Base-by-base conservation (phyloP, 148 eudicot genomes). In the Fallopia convolvulus region DNA sequence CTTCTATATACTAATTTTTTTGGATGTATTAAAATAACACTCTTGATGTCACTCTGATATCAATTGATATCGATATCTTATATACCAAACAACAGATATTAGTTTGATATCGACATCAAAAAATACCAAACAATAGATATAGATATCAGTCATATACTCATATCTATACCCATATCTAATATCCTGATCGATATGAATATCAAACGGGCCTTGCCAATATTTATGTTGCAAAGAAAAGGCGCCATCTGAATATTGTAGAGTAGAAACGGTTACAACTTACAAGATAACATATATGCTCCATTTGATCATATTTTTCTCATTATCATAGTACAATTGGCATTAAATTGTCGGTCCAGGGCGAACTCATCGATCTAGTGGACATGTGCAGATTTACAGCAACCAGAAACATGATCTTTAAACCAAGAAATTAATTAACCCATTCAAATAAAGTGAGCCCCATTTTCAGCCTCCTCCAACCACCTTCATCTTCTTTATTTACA, bases 321-420 rank as follows among this genome's bases (percentile, higher is more conserved):
- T 21, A 74, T 74, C 58, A 23, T 74, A 15, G 58, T 72, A 60
- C 33, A 56, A 56, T n/a, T 20, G 63, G 23, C 26, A 60, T 60
- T 60, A 21, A 78, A 78, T 60, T 77, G 78, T 36, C 70, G 83
- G 66, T 75, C 75, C 56, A 50, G 60, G 52, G 52, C 39, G 42
- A 23, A 68, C 74, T 77, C 77, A 72, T 20, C 14, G 14, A 32
- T 32, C 61, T 75, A 75, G 80, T 83, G 81, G 80, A 80, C 85
- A 84, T 84, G 89, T 84, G 87, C 81, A 80, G 83, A 39, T 79
- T 77, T 75, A 74, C 80, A 84, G 85, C 66, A 42, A 40, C 23
- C 81, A 75, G 23, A 70, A 65, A 72, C 26, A 79, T 74, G 32
- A 52, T 82, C 10, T 39, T 6, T 17, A 4, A 15, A 26, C 13